Conservation (phyloP, 495 filamentous ascomycete species). For the Trichoderma orchidacearum region DNA sequence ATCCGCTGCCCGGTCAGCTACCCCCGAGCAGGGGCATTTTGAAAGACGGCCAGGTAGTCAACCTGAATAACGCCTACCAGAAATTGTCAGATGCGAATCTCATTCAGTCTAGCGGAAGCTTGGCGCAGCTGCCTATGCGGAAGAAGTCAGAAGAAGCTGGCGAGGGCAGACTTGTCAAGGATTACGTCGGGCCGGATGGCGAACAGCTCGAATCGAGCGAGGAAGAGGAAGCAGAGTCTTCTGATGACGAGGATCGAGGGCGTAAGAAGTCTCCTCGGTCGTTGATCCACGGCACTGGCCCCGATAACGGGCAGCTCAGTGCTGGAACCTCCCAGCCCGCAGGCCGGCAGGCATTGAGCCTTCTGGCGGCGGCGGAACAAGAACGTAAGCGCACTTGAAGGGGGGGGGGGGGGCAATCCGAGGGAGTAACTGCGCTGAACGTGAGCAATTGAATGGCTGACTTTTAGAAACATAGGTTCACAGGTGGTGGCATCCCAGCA, state of each 20-base stretch:
- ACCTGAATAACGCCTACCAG: slow-evolving; percentile 45
- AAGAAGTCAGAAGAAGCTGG: slow-evolving; percentile 29
- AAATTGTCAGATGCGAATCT: slow-evolving; percentile 54
- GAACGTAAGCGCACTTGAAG: slow-evolving; percentile 44
- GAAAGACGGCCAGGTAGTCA: slow-evolving; percentile 37
- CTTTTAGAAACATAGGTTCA: not conserved
- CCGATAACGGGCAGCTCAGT: slow-evolving; percentile 15
- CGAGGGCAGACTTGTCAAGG: slow-evolving; percentile 56
- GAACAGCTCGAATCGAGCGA: slow-evolving; percentile 44
- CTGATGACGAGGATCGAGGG: slow-evolving; percentile 38
- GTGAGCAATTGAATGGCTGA: not conserved
- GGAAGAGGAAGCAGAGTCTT: slow-evolving; percentile 31
- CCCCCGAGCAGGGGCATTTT: slow-evolving; percentile 26
- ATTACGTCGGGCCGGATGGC: slow-evolving; percentile 49
- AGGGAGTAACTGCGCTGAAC: not conserved
- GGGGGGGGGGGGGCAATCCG: not conserved
- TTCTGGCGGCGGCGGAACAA: slow-evolving; percentile 60
- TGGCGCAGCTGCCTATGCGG: slow-evolving; percentile 36
- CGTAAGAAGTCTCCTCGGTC: slow-evolving; percentile 26
- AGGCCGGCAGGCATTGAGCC: slow-evolving; percentile 31
- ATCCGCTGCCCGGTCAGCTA: slow-evolving; percentile 20
- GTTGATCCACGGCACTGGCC: slow-evolving; percentile 7
- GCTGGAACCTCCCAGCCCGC: not conserved
- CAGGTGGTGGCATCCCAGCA: not conserved
- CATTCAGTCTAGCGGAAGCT: slow-evolving; percentile 35